A percentile compares a stretch with the other conserved stretches of the same genome.
phyloP scores from a whole-genome alignment of 1,284 basidiomycete species.

The Apiotrichum laibachii region DNA sequence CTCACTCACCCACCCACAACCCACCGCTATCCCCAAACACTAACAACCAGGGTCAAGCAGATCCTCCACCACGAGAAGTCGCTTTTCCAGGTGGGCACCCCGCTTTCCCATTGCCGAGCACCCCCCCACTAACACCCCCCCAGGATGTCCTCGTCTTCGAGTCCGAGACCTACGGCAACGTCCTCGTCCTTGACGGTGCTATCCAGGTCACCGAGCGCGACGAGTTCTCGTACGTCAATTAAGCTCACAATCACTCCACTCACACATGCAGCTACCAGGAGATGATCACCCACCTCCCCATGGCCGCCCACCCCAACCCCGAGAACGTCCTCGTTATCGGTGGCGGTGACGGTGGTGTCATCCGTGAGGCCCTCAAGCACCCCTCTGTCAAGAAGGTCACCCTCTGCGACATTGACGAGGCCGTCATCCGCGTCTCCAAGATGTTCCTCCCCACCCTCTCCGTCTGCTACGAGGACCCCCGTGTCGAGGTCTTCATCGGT shows the following conservation, averaged over 20 bases:
- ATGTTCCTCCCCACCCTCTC: slow-evolving; percentile 94
- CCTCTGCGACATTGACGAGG: slow-evolving; percentile 98
- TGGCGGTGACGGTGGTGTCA: slow-evolving; percentile 93
- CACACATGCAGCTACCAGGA: slow-evolving; percentile 79
- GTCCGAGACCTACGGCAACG: slow-evolving; percentile 91
- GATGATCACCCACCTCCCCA: slow-evolving; percentile 96
- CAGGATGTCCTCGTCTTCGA: slow-evolving; percentile 96
- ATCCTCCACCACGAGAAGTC: slow-evolving; percentile 93
- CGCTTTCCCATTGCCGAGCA: not conserved
- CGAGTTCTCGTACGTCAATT: slow-evolving; percentile 75
- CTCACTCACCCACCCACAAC: not conserved
- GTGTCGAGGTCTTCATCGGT: slow-evolving; percentile 85
- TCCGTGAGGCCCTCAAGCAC: slow-evolving; percentile 96
- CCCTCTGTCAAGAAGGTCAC: slow-evolving; percentile 86
- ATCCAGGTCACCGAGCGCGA: slow-evolving; percentile 97
- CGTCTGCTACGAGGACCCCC: slow-evolving; percentile 72
- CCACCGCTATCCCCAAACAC: not conserved
- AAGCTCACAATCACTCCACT: slow-evolving; percentile 48
- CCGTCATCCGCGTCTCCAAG: slow-evolving; percentile 93
- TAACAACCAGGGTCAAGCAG: slow-evolving; percentile 67
- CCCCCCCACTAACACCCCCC: not conserved
- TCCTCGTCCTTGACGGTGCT: slow-evolving; percentile 91
- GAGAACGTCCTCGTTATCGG: slow-evolving; percentile 95
- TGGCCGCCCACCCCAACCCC: slow-evolving; percentile 94
- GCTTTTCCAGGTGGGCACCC: slow-evolving; percentile 58